Evolutionary conservation across 805 yeast genomes (phyloP), one percentile per base, ranked within the genome.

Genomic region (Candida verbasci): DNA sequence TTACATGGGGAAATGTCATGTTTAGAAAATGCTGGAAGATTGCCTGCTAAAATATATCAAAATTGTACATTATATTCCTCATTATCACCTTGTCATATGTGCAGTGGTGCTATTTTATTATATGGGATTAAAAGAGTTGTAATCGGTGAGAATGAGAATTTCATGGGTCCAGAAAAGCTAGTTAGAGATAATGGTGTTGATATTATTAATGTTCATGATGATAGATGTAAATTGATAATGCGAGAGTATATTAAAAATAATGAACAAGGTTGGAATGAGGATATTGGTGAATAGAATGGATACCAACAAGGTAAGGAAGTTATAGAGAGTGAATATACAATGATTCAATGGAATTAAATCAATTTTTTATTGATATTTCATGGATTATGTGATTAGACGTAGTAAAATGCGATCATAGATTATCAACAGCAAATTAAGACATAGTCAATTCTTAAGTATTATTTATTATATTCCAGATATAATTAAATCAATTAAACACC

Each of bases 1-100:
- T 67, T 91, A 40, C 98, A 91, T 51, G 98, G 96, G 15, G 98
- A 91, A 56, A 93, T 86, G 49, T 74, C 89, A 9, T 80, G 95
- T 7, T 68, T 93, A 41, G 96, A 88, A 53, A 80, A 85, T 44
- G 94, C 96, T 15, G 97, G 97, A 6, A 75, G 97, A 52, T 68
- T 93, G 39, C 80, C 81, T 16, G 97, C 89, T 4, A 69, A 71
- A 16, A 76, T 74, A 12, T 91, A 91, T 66, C 84, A 82, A 52
- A 73, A 80, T 44, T 83, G 96, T 48, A 93, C 97, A 16, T 74
- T 87, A 75, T 91, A 88, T 63, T 88, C 97, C 21, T 85, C 96
- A 0, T 66, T 91, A 46, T 85, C 95, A 6, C 97, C 97, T 3
- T 91, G 97, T 58, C 74, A 80, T 47, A 91, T 91, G 97, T 91